phyloP scores from a whole-genome alignment of 441 rosid genomes.

The Croton laevigatus region DNA sequence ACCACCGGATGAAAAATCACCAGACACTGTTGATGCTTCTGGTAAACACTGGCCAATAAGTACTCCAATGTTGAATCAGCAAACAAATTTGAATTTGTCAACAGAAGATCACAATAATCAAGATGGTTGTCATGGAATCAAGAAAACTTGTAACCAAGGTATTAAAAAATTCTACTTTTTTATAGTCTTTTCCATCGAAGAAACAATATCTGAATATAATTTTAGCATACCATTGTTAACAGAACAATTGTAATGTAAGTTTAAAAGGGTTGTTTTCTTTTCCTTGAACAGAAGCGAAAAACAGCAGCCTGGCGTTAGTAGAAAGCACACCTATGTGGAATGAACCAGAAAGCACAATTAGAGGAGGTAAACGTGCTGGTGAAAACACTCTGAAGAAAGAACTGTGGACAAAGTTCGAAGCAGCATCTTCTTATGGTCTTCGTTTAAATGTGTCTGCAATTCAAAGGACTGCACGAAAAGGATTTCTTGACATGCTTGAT shows the following conservation, averaged over 20 bases:
- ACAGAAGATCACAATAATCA: constrained; percentile 20
- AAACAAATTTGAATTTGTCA: constrained; percentile 19
- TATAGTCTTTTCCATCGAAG: constrained; percentile 1
- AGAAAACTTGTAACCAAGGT: constrained; percentile 28
- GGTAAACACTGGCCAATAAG: constrained; percentile 22
- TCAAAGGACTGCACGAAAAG: constrained; percentile 45
- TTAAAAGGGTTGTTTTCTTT: not conserved
- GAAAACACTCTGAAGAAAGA: constrained; percentile 92
- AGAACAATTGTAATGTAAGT: no score
- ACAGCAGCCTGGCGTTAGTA: constrained; percentile 19
- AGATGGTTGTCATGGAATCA: constrained; percentile 22
- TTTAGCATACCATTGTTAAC: no score
- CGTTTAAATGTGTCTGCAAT: constrained; percentile 31
- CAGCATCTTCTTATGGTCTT: constrained; percentile 47
- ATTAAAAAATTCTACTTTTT: not conserved
- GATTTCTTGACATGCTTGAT: constrained; percentile 84
- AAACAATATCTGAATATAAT: constrained; percentile 2
- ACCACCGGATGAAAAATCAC: constrained; percentile 47
- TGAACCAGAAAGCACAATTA: constrained; percentile 47
- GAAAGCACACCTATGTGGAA: constrained; percentile 72
- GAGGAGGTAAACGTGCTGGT: constrained; percentile 58
- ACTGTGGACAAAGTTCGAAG: constrained; percentile 93
- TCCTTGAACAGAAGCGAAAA: constrained; percentile 29
- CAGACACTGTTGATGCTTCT: constrained; percentile 22
- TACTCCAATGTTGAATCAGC: constrained; percentile 25